Percentiles rank a stretch among this genome's conserved stretches.
Evolutionary conservation across 208 protist species (phyloP).

Genomic region (Wallacemonas sp.): DNA sequence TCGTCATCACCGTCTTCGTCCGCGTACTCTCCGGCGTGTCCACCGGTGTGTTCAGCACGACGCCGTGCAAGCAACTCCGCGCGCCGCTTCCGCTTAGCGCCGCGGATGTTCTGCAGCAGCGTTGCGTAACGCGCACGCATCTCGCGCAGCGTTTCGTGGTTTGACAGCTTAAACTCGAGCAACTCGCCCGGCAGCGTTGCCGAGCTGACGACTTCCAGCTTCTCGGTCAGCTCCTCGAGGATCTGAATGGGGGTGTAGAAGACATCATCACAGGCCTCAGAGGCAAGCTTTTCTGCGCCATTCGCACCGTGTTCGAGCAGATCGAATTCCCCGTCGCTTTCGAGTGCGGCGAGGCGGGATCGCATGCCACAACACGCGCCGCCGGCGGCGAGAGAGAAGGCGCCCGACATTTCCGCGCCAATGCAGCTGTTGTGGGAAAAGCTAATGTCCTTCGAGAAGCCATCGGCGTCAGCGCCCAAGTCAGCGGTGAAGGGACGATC

Average conservation of each 20-base stretch:
- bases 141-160: conserved; percentile 52
- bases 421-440: conserved; percentile 16
- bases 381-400: background rate
- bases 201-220: conserved; percentile 25
- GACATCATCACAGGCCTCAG: background rate
- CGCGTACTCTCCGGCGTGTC: background rate
- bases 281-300: background rate
- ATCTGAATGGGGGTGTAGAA: conserved; percentile 48
- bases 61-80: background rate
- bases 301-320: background rate
- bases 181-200: conserved; percentile 17
- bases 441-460: conserved; percentile 1
- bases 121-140: conserved; percentile 39
- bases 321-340: background rate
- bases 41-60: background rate
- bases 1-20: background rate
- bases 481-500: background rate
- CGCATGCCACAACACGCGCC: background rate
- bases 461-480: background rate
- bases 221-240: conserved; percentile 35
- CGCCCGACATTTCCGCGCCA: conserved; percentile 12
- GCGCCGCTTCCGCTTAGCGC: conserved; percentile 26
- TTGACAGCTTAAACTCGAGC: conserved; percentile 31
- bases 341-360: background rate
- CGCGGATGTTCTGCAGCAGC: conserved; percentile 37